Conservation (phyloP, 1,139 yeast genomes). For the Lodderomyces pseudojiufengensis region DNA sequence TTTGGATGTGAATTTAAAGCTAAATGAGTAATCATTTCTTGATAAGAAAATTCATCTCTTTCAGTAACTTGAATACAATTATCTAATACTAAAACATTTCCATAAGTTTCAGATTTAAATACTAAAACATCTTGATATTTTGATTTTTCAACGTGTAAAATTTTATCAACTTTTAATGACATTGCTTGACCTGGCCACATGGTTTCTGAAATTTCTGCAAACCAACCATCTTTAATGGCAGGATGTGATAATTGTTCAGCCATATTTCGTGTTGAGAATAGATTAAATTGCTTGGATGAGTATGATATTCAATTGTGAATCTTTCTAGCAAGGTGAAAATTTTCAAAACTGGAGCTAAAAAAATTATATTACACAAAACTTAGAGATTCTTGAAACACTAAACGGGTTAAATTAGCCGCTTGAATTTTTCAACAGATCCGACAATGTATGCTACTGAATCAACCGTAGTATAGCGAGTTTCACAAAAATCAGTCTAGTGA, state of each 20-base stretch:
- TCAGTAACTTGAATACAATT: constrained; percentile 92
- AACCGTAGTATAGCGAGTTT: too few species aligned
- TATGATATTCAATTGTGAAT: too few species aligned
- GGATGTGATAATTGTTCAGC: constrained; percentile 60
- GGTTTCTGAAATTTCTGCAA: constrained; percentile 79
- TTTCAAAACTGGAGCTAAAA: too few species aligned
- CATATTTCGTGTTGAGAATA: too few species aligned
- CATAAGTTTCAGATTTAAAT: constrained; percentile 82
- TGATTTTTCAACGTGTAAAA: constrained; percentile 76
- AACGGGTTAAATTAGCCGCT: too few species aligned
- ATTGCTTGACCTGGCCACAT: constrained; percentile 97
- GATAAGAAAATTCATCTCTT: constrained; percentile 91
- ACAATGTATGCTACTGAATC: too few species aligned
- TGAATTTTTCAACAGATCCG: too few species aligned
- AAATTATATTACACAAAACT: too few species aligned
- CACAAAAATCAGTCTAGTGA: too few species aligned
- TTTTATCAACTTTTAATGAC: constrained; percentile 76
- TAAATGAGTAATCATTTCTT: constrained; percentile 91
- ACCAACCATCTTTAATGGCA: constrained; percentile 81
- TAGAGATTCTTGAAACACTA: too few species aligned
- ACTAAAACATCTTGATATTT: constrained; percentile 87
- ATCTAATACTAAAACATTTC: constrained; percentile 87
- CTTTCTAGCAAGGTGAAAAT: too few species aligned
- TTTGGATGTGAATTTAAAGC: constrained; percentile 87
- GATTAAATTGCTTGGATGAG: too few species aligned